Percentiles rank a stretch among this genome's conserved stretches.
Conservation (phyloP, 2,329 filamentous ascomycete genomes). For the Talaromyces sp. region DNA sequence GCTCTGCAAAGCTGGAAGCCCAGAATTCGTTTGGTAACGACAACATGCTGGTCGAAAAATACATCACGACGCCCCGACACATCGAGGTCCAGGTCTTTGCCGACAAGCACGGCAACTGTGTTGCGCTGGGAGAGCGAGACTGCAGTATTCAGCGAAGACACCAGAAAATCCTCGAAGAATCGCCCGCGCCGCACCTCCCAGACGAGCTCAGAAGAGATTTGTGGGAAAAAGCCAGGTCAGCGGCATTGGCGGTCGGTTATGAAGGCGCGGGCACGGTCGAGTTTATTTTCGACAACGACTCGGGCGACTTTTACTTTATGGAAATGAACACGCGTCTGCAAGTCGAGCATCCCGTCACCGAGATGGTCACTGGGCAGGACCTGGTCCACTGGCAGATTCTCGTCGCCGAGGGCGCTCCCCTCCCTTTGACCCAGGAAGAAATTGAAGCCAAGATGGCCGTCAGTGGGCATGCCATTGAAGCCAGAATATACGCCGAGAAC, state of each 20-base stretch:
- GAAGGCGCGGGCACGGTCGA: slow-evolving; percentile 64
- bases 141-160: slow-evolving; percentile 62
- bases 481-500: slow-evolving; percentile 93
- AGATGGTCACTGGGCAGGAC: slow-evolving; percentile 70
- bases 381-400: slow-evolving; percentile 94
- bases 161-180: slow-evolving; percentile 63
- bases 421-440: slow-evolving; percentile 61
- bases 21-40: slow-evolving; percentile 61
- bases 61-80: slow-evolving; percentile 61
- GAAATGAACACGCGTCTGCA: slow-evolving; percentile 78
- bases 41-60: slow-evolving; percentile 63
- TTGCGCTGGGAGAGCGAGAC: slow-evolving; percentile 60
- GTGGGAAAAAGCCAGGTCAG: slow-evolving; percentile 60
- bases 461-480: slow-evolving; percentile 86
- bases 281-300: slow-evolving; percentile 65
- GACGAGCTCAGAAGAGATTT: slow-evolving; percentile 57
- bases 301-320: slow-evolving; percentile 64
- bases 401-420: slow-evolving; percentile 66
- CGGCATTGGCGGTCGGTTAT: slow-evolving; percentile 59
- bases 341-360: slow-evolving; percentile 93
- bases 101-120: slow-evolving; percentile 59
- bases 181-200: slow-evolving; percentile 57
- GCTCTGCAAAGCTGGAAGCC: slow-evolving; percentile 60
- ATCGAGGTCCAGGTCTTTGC: slow-evolving; percentile 65
- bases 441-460: slow-evolving; percentile 65